Evolutionary conservation across 2,329 filamentous ascomycete genomes (phyloP).

Genomic region (Colletotrichum trifolii): DNA sequence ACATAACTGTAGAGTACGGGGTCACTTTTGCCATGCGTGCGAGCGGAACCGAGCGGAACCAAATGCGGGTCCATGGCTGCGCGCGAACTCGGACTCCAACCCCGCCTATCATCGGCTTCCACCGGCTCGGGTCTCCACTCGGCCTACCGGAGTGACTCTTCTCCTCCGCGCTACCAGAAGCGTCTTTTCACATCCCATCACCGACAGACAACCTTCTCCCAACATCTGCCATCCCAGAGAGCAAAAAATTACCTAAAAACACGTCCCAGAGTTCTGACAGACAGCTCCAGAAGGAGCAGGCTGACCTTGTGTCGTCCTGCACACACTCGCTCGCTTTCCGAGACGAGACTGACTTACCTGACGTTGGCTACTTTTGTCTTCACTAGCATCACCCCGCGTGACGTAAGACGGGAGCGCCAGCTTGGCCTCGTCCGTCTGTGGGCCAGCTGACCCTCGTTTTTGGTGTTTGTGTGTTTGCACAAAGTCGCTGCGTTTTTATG

Average conservation of each 20-base stretch:
- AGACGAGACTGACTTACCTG: too few relatives aligned
- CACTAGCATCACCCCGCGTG: slow-evolving; percentile 24
- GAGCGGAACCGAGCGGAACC: too few relatives aligned
- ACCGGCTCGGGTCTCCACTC: slow-evolving; percentile 22
- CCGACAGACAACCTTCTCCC: neutral
- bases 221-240: neutral
- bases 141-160: neutral
- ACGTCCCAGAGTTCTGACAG: slow-evolving; percentile 11
- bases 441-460: slow-evolving; percentile 22
- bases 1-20: too few relatives aligned
- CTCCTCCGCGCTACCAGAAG: neutral
- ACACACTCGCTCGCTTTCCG: neutral
- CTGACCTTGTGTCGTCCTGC: neutral
- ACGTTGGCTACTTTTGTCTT: neutral
- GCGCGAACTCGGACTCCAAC: slow-evolving; percentile 26
- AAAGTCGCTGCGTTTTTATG: too few relatives aligned
- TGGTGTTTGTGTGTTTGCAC: too few relatives aligned
- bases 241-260: slow-evolving; percentile 34
- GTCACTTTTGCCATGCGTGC: too few relatives aligned
- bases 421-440: slow-evolving; percentile 20
- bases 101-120: slow-evolving; percentile 36
- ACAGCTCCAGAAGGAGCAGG: neutral
- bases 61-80: neutral
- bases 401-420: slow-evolving; percentile 28
- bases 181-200: neutral